Base-by-base conservation (phyloP, 2,329 filamentous ascomycete species). In the Stachybotrys chlorohalonatus region DNA sequence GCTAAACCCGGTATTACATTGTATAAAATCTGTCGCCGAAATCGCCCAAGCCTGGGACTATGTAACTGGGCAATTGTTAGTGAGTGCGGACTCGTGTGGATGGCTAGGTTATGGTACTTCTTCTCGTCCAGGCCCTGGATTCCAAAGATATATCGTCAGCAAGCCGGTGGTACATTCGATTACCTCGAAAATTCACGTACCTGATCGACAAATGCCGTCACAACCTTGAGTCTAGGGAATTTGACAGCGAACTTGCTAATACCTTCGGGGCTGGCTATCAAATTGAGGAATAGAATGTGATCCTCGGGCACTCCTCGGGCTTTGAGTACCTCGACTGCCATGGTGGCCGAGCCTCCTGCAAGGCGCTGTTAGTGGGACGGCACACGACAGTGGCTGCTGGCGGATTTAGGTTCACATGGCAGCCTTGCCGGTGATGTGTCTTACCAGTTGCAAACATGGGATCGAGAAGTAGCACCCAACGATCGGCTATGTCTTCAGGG, bases 391-490 rank as follows among this genome's bases (percentile, higher is more conserved):
- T 9, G 9, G 36, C 13, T 42, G 36, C 36, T 42, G 36, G 36
- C 36, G 36, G 13, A 9, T 9, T 9, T 13, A 13, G 13, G 13
- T 42, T 9, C 36, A 42, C 13, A 13, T 13, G 13, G 13, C 13
- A 13, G 13, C 8, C 2, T 9, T 9, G 36, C 36, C 36, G 1
- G 8, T 15, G 50, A 13, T 45, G 7, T 50, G 31, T 51, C 78
- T 65, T 73, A 92, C 90, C 92, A 62, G 94, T 99, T 55, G 94
- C 94, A 73, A 99, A 92, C 94, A 99, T 99, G n/a, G 94, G 94
- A 68, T 99, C 94, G 49, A 99, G 75, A 49, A 99, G 77, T 57
- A 99, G 76, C 42, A 96, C 93, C 92, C 94, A 99, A 70, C 94
- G 80, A 54, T 93, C 82, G 30, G 88, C 83, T 70, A 99, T 96